Conservation (phyloP, 1,284 basidiomycete species). For the Phaffia rhodozyma region DNA sequence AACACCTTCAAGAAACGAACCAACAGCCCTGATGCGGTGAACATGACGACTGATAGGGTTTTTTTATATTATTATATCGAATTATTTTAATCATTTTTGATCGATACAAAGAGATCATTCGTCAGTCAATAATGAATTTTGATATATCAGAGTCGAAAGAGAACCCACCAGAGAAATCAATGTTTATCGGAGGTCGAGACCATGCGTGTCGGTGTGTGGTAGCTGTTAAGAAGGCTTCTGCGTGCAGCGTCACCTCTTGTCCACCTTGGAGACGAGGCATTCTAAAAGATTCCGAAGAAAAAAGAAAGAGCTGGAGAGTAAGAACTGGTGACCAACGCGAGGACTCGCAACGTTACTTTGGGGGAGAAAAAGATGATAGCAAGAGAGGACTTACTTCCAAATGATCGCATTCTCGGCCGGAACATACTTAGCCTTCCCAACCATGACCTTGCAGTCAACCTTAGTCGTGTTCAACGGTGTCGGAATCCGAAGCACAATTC, state of each 20-base stretch:
- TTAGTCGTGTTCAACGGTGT: conserved; percentile 88
- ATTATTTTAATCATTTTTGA: too few relatives aligned
- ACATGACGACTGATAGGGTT: conserved; percentile 74
- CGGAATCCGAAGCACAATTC: conserved; percentile 84
- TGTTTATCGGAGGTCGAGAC: conserved; percentile 92
- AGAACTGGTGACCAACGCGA: too few relatives aligned
- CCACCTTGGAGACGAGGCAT: conserved; percentile 86
- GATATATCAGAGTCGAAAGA: background rate
- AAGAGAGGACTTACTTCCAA: conserved; percentile 72
- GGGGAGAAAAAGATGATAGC: background rate
- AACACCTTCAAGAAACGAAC: conserved; percentile 97
- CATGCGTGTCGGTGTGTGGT: conserved; percentile 87
- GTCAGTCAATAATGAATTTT: background rate
- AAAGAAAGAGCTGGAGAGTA: background rate
- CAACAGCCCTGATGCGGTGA: conserved; percentile 87
- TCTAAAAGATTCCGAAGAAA: conserved; percentile 39
- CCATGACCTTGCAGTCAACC: conserved; percentile 78
- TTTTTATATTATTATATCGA: too few relatives aligned
- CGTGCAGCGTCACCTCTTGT: conserved; percentile 76
- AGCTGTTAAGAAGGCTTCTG: conserved; percentile 67
- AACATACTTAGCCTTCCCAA: conserved; percentile 94
- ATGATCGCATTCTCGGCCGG: conserved; percentile 89
- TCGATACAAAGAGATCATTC: conserved; percentile 1
- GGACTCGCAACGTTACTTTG: too few relatives aligned
- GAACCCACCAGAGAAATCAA: conserved; percentile 58